phyloP scores from a whole-genome alignment of 1,139 yeast species.

The Entelexis paramagnoliae region DNA sequence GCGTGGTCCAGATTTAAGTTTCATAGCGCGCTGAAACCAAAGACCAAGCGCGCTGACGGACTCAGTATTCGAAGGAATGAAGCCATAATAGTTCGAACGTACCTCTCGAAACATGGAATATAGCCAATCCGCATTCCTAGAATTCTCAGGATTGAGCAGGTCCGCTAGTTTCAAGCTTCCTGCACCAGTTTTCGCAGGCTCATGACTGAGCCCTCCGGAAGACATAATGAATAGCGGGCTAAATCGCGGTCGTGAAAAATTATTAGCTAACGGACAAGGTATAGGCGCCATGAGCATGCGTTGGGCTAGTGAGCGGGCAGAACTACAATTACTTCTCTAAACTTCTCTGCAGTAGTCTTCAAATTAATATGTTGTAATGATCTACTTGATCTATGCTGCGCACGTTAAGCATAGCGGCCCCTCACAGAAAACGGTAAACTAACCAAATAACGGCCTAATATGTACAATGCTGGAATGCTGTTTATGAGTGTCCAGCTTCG shows the following conservation, averaged over 20 bases:
- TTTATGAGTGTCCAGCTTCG: background rate
- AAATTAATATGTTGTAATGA: too few species aligned
- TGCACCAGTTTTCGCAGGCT: too few species aligned
- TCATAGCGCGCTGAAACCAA: constrained; percentile 50
- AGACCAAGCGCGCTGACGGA: constrained; percentile 54
- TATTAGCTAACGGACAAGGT: background rate
- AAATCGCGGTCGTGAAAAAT: background rate
- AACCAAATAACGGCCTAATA: background rate
- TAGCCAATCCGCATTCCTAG: background rate
- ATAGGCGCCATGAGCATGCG: background rate
- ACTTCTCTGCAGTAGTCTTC: too few species aligned
- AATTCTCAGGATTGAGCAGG: background rate
- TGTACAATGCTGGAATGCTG: background rate
- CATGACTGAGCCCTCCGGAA: background rate
- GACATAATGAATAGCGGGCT: background rate
- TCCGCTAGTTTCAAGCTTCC: background rate
- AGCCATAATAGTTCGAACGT: background rate
- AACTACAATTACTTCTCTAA: too few species aligned
- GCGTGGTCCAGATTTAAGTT: constrained; percentile 21
- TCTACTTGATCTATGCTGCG: too few species aligned
- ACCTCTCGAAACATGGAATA: background rate
- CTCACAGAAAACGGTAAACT: too few species aligned
- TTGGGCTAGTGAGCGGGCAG: too few species aligned
- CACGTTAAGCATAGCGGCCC: too few species aligned
- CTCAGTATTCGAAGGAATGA: constrained; percentile 24